Percentiles rank a stretch among this genome's conserved stretches.
phyloP scores from a whole-genome alignment of 2,329 filamentous ascomycete genomes.

The Sclerotinia glacialis region DNA sequence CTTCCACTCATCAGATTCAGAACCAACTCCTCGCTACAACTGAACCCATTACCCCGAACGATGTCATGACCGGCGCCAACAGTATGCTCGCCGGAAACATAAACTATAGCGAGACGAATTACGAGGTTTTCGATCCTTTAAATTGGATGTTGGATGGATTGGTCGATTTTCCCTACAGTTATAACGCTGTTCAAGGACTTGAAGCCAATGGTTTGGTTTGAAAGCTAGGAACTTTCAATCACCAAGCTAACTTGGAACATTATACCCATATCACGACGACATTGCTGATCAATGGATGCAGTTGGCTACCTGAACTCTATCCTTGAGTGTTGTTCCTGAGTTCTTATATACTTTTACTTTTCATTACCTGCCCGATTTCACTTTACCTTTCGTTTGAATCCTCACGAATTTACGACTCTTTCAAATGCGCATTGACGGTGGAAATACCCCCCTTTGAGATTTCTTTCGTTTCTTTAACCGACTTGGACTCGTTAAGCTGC shows the following conservation, averaged over 20 bases:
- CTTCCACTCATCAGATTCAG: constrained; percentile 37
- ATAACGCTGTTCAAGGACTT: constrained; percentile 52
- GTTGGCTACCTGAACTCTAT: too few relatives aligned
- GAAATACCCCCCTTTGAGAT: background rate
- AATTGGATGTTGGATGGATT: constrained; percentile 92
- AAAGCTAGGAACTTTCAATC: background rate
- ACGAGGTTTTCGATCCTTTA: constrained; percentile 88
- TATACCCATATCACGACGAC: background rate
- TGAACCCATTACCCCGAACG: constrained; percentile 30
- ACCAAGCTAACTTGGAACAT: constrained; percentile 1
- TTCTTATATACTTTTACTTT: background rate
- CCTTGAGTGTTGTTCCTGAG: too few relatives aligned
- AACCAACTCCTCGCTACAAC: constrained; percentile 32
- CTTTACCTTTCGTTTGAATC: background rate
- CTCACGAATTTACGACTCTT: constrained; percentile 8
- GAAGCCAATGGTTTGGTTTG: constrained; percentile 40
- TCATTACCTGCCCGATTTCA: background rate
- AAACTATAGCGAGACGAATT: constrained; percentile 65
- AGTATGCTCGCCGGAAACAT: constrained; percentile 37
- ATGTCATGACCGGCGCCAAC: constrained; percentile 30
- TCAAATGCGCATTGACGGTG: background rate
- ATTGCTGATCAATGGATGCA: too few relatives aligned
- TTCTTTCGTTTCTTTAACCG: background rate
- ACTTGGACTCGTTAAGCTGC: background rate
- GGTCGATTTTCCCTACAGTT: constrained; percentile 73